A percentile compares a stretch with the other conserved stretches of the same genome.
Evolutionary conservation across 164 flowering plant genomes (phyloP).

Genomic region (Santalum album): DNA sequence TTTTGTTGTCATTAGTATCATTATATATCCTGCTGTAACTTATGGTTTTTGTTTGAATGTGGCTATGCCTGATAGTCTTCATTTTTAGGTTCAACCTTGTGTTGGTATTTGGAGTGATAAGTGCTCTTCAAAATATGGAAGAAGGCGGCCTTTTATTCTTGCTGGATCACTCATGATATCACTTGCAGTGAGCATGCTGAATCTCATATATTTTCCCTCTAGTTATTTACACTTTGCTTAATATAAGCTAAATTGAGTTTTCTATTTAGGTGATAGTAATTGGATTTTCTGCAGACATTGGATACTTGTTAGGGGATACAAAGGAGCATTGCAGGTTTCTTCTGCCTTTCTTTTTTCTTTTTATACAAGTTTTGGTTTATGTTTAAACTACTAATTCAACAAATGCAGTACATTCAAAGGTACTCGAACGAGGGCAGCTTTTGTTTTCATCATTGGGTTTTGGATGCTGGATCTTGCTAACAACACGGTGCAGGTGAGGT

Average conservation of each 20-base stretch:
- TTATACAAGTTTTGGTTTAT: not conserved
- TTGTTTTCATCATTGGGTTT: conserved; percentile 81
- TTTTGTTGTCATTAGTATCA: too few species aligned
- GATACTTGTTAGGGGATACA: conserved; percentile 87
- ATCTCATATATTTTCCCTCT: conserved; percentile 4
- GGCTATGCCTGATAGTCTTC: not conserved
- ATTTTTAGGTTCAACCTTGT: conserved; percentile 92
- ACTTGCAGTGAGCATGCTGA: conserved; percentile 54
- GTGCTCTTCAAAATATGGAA: conserved; percentile 90
- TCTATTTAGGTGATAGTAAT: conserved; percentile 82
- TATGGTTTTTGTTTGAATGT: too few species aligned
- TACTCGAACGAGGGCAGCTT: conserved; percentile 82
- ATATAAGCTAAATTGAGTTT: conserved; percentile 24
- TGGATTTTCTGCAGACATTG: conserved; percentile 99
- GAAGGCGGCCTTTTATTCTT: conserved; percentile 91
- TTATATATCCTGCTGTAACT: too few species aligned
- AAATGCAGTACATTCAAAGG: conserved; percentile 79
- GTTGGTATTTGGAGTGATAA: conserved; percentile 99
- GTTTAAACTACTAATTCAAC: conserved; percentile 7
- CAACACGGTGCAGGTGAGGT: conserved; percentile 88
- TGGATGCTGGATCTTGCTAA: conserved; percentile 99
- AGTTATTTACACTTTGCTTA: conserved; percentile 1
- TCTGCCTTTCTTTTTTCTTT: not conserved
- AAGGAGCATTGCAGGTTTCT: conserved; percentile 86
- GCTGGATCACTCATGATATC: conserved; percentile 86